phyloP scores from a whole-genome alignment of 225 moss, liverwort and hornwort species.

The Takakia lepidozioides region DNA sequence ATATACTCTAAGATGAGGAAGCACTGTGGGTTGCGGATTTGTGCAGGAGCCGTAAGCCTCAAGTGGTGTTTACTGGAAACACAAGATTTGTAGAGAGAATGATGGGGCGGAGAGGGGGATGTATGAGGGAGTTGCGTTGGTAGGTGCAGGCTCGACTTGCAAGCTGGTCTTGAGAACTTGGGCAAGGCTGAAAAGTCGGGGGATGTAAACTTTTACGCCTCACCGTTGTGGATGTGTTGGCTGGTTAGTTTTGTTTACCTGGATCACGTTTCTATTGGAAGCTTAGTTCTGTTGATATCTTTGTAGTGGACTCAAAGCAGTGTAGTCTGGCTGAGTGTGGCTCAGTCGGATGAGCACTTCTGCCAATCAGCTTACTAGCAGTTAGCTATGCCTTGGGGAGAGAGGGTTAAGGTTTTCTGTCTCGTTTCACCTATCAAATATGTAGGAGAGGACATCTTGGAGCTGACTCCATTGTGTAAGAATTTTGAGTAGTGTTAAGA shows the following conservation, averaged over 20 bases:
- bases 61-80: no score
- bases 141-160: no score
- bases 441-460: constrained; percentile 26
- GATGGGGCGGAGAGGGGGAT: constrained; percentile 29
- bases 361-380: no score
- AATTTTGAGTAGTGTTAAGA: no score
- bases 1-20: no score
- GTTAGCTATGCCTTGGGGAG: no score
- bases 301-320: constrained; percentile 28
- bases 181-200: constrained; percentile 36
- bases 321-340: constrained; percentile 10
- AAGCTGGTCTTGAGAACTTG: constrained; percentile 4
- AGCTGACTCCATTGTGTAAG: constrained; percentile 10
- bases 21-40: no score
- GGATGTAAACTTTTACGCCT: constrained; percentile 48
- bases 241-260: constrained; percentile 95
- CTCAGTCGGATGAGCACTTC: no score
- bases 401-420: constrained; percentile 16
- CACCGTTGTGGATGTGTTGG: constrained; percentile 58
- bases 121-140: constrained; percentile 4
- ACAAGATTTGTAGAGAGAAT: constrained; percentile 26
- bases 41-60: no score
- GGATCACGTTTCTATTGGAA: constrained; percentile 70
- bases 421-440: constrained; percentile 17
- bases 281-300: constrained; percentile 41